phyloP scores from a whole-genome alignment of 345 rosid genomes.

The Syzygium aromaticum region DNA sequence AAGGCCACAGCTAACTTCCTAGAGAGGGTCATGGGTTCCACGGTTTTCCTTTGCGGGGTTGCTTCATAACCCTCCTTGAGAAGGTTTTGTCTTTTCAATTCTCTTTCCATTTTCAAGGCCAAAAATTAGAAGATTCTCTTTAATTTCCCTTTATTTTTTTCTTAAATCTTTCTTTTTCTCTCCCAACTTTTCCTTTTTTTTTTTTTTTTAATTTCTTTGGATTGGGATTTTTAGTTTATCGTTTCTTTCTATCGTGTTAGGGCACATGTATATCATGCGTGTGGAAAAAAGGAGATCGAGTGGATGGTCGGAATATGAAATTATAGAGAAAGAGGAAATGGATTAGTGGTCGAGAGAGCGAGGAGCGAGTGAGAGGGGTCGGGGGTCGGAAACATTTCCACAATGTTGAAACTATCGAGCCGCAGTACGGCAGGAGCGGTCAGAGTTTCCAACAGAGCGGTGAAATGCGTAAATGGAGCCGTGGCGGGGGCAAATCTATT shows the following conservation, averaged over 20 bases:
- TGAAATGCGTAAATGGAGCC: not conserved
- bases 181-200: not conserved
- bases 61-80: not conserved
- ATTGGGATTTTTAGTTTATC: not conserved
- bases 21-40: not conserved
- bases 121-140: not conserved
- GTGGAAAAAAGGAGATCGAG: not conserved
- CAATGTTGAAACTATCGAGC: fast-evolving
- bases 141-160: too few relatives aligned
- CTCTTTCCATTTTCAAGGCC: not conserved
- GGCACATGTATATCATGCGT: not conserved
- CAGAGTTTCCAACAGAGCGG: fast-evolving
- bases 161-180: not conserved
- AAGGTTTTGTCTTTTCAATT: not conserved
- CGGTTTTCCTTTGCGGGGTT: too few relatives aligned
- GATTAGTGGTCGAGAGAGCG: too few relatives aligned
- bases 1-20: not conserved
- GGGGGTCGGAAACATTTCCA: too few relatives aligned
- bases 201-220: not conserved
- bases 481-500: too few relatives aligned
- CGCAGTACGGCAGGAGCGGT: fast-evolving
- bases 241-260: not conserved
- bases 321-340: too few relatives aligned
- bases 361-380: too few relatives aligned
- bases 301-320: not conserved